A percentile compares a stretch with the other conserved stretches of the same genome.
These are phyloP conservation scores for Aureobasidium namibiae DNA, from an alignment of 2,329 filamentous ascomycete genomes.

Conservation along the genomic window DNA sequence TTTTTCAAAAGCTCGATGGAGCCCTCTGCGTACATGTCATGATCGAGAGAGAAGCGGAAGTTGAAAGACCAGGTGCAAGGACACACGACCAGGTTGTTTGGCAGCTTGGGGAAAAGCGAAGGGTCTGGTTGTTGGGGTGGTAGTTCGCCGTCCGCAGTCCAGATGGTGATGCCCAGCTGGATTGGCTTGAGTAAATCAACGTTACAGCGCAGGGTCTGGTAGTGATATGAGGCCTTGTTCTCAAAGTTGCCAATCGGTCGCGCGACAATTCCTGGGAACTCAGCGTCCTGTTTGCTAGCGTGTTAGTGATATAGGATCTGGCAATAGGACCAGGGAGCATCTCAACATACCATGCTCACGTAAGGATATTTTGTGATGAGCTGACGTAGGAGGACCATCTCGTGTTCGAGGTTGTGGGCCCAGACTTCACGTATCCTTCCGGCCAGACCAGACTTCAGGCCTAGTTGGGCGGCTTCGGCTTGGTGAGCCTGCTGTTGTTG, in stretches of 20 bases:
- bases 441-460: conserved; percentile 54
- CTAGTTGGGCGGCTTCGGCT: conserved; percentile 27
- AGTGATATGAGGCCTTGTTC: conserved; percentile 96
- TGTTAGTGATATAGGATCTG: not conserved
- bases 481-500: conserved; percentile 40
- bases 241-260: conserved; percentile 85
- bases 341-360: conserved; percentile 82
- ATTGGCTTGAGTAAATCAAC: conserved; percentile 97
- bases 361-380: conserved; percentile 88
- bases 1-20: conserved; percentile 86
- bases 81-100: conserved; percentile 50
- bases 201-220: conserved; percentile 93
- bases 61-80: conserved; percentile 99
- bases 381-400: conserved; percentile 76
- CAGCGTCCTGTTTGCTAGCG: conserved; percentile 64
- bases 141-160: conserved; percentile 81
- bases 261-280: conserved; percentile 96
- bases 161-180: conserved; percentile 89
- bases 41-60: conserved; percentile 88
- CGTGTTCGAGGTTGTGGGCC: conserved; percentile 82
- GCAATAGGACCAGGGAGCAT: too few relatives aligned
- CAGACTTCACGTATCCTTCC: conserved; percentile 91
- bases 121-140: conserved; percentile 60
- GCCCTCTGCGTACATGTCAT: conserved; percentile 96
- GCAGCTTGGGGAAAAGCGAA: conserved; percentile 39